A percentile compares a stretch with the other conserved stretches of the same genome.
Evolutionary conservation across 139 green algal species (phyloP).

Genomic region (Coelastrella sp.): DNA sequence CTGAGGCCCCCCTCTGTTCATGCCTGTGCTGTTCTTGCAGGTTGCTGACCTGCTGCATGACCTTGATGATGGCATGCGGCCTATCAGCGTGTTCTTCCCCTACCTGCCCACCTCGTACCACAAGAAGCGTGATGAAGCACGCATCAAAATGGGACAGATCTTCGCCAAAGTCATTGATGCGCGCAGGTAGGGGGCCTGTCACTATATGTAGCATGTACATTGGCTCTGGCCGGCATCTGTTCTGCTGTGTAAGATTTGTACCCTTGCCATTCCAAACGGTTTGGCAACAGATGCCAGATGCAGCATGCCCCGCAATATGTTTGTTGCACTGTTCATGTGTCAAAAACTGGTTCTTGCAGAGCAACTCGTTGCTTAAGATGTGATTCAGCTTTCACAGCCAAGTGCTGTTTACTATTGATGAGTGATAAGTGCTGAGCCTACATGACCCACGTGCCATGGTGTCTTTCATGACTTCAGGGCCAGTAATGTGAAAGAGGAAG

Average conservation of each 20-base stretch:
- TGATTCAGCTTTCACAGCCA: too few relatives aligned
- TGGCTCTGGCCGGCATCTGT: too few relatives aligned
- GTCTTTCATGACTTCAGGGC: slow-evolving; percentile 86
- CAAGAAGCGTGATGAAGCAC: slow-evolving; percentile 83
- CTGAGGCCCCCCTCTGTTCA: background rate
- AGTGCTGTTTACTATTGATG: too few relatives aligned
- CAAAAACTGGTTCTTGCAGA: too few relatives aligned
- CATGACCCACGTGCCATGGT: background rate
- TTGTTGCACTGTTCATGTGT: too few relatives aligned
- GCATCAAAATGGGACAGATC: slow-evolving; percentile 42
- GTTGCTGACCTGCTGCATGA: slow-evolving; percentile 94
- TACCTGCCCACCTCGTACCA: slow-evolving; percentile 95
- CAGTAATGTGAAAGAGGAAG: slow-evolving; percentile 79
- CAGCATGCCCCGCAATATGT: too few relatives aligned
- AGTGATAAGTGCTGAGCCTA: too few relatives aligned
- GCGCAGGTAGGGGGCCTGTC: slow-evolving; percentile 52
- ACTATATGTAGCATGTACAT: too few relatives aligned
- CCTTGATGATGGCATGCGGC: slow-evolving; percentile 97
- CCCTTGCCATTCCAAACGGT: too few relatives aligned
- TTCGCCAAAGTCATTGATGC: slow-evolving; percentile 42
- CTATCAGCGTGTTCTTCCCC: slow-evolving; percentile 94
- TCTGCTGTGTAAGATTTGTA: too few relatives aligned
- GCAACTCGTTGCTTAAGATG: too few relatives aligned
- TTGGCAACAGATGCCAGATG: too few relatives aligned
- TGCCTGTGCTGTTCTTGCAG: background rate